Percentiles rank a stretch among this genome's conserved stretches.
Evolutionary conservation across 2,329 filamentous ascomycete species (phyloP).

Genomic region (Parasarocladium wereldwijsianum): DNA sequence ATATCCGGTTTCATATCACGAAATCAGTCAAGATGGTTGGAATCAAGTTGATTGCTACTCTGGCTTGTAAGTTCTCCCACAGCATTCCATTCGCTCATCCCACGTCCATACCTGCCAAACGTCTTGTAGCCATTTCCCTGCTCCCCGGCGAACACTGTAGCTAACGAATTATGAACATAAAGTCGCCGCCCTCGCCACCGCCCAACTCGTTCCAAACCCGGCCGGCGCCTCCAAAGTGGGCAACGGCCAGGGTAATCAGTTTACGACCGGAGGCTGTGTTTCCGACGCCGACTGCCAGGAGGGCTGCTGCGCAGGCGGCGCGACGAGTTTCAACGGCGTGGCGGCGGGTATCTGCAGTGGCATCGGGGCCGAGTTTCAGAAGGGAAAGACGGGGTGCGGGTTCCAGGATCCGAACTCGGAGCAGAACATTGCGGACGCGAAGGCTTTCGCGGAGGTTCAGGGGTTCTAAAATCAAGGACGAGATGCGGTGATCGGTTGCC

Average conservation of each 20-base stretch:
- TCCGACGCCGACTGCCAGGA: constrained; percentile 11
- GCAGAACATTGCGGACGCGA: constrained; percentile 4
- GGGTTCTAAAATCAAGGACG: constrained; percentile 1
- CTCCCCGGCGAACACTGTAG: too few relatives aligned
- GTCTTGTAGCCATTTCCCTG: constrained; percentile 1
- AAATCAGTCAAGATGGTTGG: constrained; percentile 1
- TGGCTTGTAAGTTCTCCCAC: background rate
- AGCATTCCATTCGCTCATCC: background rate
- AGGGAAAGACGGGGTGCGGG: constrained; percentile 14
- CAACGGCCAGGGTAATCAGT: constrained; percentile 10
- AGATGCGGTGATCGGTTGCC: too few relatives aligned
- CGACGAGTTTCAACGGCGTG: constrained; percentile 7
- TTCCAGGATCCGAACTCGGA: constrained; percentile 7
- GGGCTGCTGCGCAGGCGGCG: constrained; percentile 12
- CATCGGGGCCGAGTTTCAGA: constrained; percentile 11
- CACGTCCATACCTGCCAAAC: background rate
- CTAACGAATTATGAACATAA: too few relatives aligned
- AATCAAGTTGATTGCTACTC: constrained; percentile 1
- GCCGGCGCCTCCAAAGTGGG: constrained; percentile 8
- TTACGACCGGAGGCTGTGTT: constrained; percentile 14
- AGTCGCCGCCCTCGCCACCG: background rate
- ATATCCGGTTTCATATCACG: too few relatives aligned
- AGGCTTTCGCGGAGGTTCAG: background rate
- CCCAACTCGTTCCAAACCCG: constrained; percentile 10
- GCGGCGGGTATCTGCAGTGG: constrained; percentile 12